These are phyloP conservation scores for Kodamaea leandrae DNA, from an alignment of 805 yeast species.

Conservation along the genomic window DNA sequence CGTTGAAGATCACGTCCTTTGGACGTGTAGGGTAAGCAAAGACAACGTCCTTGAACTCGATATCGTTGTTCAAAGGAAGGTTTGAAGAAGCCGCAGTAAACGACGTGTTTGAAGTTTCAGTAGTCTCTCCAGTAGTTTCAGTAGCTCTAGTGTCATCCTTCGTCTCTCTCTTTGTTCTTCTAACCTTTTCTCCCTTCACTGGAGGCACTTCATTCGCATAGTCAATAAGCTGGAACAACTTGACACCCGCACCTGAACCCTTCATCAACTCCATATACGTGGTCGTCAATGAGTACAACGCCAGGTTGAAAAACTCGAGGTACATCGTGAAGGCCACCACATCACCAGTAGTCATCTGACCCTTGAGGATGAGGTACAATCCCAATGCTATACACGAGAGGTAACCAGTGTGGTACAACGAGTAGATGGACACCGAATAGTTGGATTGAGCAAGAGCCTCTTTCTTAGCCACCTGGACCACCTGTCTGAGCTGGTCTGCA, in stretches of 20 bases:
- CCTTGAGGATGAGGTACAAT: slow-evolving; percentile 39
- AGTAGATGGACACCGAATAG: slow-evolving; percentile 42
- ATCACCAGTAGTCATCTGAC: slow-evolving; percentile 47
- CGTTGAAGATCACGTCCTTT: slow-evolving; percentile 34
- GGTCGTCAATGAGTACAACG: slow-evolving; percentile 44
- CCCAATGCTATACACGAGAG: slow-evolving; percentile 43
- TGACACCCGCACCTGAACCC: slow-evolving; percentile 47
- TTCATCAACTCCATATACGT: slow-evolving; percentile 47
- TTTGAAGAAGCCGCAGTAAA: neutral
- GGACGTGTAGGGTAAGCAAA: slow-evolving; percentile 44
- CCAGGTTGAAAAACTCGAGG: slow-evolving; percentile 43
- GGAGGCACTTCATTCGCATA: slow-evolving; percentile 36
- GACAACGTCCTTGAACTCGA: slow-evolving; percentile 38
- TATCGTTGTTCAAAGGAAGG: slow-evolving; percentile 22
- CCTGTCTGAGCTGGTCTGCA: slow-evolving; percentile 37
- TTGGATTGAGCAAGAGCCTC: slow-evolving; percentile 47
- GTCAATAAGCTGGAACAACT: slow-evolving; percentile 42
- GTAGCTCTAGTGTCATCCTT: too few relatives aligned
- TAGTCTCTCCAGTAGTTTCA: too few relatives aligned
- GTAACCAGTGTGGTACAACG: slow-evolving; percentile 43
- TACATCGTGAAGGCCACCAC: slow-evolving; percentile 48
- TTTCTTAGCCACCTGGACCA: slow-evolving; percentile 39
- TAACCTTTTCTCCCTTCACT: slow-evolving; percentile 24
- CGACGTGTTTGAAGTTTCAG: too few relatives aligned
- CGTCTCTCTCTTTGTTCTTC: too few relatives aligned